Evolutionary conservation across 1,284 basidiomycete species (phyloP), one percentile per base, ranked within the genome.

Genomic region (Sanghuangporus sanghuang): DNA sequence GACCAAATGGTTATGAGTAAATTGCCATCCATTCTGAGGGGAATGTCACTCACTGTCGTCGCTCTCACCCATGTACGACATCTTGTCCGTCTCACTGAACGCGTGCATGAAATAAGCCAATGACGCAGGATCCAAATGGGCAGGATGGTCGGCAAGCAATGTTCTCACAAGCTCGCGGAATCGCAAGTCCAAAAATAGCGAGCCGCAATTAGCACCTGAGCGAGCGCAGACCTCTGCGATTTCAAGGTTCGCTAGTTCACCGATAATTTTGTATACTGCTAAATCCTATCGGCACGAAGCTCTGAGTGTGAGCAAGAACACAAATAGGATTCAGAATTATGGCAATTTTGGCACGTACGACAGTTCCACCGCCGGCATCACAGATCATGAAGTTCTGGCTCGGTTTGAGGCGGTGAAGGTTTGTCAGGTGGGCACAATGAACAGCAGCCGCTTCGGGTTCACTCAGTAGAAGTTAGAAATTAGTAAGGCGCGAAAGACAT

Each of bases 381-480:
- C 83, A 86, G 49, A 86, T 83, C 78, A 93, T 86, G 71, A 93
- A 93, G 67, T 86, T 89, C 70, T 93, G 90, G 50, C 85, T 88
- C 0, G 89, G 81, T 55, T 83, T 85, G 56, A 93, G 77, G 68
- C 86, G 85, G 73, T 92, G 89, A 6, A 93, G 77, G 65, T 89
- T 84, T 18, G 88, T 89, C 57, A 93, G 77, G 66, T 87, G 83
- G 1, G 87, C 90, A 66, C 90, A 93, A 65, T 93, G 90, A 2
- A 93, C 88, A 16, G 92, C 92, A 14, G 91, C 91, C 1, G 92
- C 91, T 74, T 93, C 92, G 16, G 90, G 89, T 70, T 93, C 91
- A 32, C 84, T 86, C 65, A n/a, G 2, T 64, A 42, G 44, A 44
- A 49, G 14, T 56, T 42, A 66, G 55, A 61, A 60, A 53, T 18